A percentile compares a stretch with the other conserved stretches of the same genome.
Conservation (phyloP, 768 basidiomycete genomes). For the Candolleomyces eurysporus region DNA sequence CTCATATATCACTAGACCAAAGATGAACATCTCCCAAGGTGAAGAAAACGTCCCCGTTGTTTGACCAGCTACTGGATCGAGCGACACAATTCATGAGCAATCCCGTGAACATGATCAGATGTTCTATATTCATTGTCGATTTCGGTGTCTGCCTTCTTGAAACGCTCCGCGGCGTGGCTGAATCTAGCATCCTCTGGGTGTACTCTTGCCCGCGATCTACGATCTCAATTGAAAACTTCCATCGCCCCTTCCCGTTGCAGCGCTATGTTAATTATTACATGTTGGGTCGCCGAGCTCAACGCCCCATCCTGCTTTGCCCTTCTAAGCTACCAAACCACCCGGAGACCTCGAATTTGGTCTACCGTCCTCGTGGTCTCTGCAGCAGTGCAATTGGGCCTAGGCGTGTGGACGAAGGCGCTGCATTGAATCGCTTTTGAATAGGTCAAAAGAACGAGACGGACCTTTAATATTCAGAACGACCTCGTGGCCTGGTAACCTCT, state of each 20-base stretch:
- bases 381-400: too few relatives aligned
- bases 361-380: too few relatives aligned
- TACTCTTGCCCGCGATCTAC: constrained; percentile 8
- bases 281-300: not conserved
- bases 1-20: not conserved
- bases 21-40: not conserved
- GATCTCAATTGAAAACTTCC: constrained; percentile 1
- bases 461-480: not conserved
- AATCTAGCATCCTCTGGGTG: not conserved
- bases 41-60: not conserved
- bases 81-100: not conserved
- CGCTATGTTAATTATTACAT: not conserved
- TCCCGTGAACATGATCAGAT: not conserved
- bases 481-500: not conserved
- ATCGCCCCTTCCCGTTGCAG: not conserved
- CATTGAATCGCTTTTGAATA: too few relatives aligned
- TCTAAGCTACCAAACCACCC: too few relatives aligned
- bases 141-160: constrained; percentile 6
- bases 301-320: too few relatives aligned
- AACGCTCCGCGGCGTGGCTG: constrained; percentile 9
- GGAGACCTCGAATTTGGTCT: too few relatives aligned
- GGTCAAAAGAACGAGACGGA: not conserved
- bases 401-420: too few relatives aligned
- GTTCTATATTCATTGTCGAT: not conserved
- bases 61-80: not conserved